Conservation (phyloP, 2,329 filamentous ascomycete genomes). For the Calonectria ilicicola region DNA sequence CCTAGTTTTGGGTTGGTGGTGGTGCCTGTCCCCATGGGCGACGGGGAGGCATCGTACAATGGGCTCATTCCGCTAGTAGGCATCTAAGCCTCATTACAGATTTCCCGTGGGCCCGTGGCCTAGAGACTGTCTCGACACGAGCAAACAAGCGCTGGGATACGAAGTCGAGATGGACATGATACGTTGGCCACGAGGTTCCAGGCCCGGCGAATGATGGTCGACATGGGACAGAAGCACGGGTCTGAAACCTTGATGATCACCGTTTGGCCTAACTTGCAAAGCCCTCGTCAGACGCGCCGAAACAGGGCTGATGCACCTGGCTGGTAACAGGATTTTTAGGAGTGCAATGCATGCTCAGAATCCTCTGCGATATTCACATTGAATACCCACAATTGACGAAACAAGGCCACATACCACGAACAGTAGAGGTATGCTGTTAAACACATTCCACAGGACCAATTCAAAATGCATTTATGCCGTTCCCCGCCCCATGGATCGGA, state of each 20-base stretch:
- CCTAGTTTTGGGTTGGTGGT: neutral
- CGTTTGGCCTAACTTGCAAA: conserved; percentile 2
- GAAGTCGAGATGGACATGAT: conserved; percentile 8
- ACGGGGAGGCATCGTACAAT: conserved; percentile 15
- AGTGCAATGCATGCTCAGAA: neutral
- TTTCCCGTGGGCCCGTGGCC: conserved; percentile 4
- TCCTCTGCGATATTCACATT: neutral
- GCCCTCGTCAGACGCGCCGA: neutral
- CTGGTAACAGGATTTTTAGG: neutral
- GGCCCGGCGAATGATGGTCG: conserved; percentile 5
- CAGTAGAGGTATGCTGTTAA: neutral
- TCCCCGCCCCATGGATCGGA: conserved; percentile 25
- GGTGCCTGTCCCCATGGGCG: conserved; percentile 17
- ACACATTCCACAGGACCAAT: neutral
- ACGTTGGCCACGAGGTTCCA: neutral
- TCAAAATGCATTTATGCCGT: neutral
- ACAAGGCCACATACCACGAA: conserved; percentile 30
- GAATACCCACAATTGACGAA: neutral
- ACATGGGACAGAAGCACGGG: neutral
- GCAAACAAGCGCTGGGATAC: conserved; percentile 18
- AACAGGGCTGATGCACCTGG: neutral
- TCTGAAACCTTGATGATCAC: conserved; percentile 9
- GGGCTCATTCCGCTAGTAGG: conserved; percentile 25
- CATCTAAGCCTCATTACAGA: conserved; percentile 27
- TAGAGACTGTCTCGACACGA: conserved; percentile 2